Evolutionary conservation across 805 yeast genomes (phyloP).

Genomic region (Teunomyces tritomae): DNA sequence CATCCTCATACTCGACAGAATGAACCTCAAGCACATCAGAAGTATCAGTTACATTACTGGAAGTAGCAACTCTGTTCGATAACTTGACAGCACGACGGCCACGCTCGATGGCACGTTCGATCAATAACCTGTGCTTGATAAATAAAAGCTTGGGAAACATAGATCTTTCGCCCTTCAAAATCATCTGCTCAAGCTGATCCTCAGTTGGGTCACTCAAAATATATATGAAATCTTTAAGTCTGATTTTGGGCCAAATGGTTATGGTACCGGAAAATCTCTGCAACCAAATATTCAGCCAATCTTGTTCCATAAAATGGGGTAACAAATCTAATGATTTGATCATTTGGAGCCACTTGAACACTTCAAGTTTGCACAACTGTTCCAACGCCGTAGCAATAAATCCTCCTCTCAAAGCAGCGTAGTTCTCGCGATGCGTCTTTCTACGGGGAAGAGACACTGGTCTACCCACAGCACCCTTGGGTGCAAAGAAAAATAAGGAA

Average conservation of each 20-base stretch:
- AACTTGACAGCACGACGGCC: slow-evolving; percentile 39
- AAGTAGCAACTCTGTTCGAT: slow-evolving; percentile 9
- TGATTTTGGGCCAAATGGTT: slow-evolving; percentile 72
- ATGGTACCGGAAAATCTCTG: slow-evolving; percentile 74
- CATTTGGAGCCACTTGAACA: slow-evolving; percentile 72
- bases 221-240: slow-evolving; percentile 56
- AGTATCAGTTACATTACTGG: slow-evolving; percentile 1
- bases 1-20: slow-evolving; percentile 11
- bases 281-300: slow-evolving; percentile 76
- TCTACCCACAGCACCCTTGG: slow-evolving; percentile 76
- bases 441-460: slow-evolving; percentile 62
- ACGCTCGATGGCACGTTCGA: slow-evolving; percentile 62
- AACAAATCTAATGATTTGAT: slow-evolving; percentile 62
- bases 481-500: slow-evolving; percentile 70
- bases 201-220: slow-evolving; percentile 69
- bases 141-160: slow-evolving; percentile 67
- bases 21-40: slow-evolving; percentile 7
- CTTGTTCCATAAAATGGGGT: slow-evolving; percentile 69
- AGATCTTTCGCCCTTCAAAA: slow-evolving; percentile 60
- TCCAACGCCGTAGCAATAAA: slow-evolving; percentile 71
- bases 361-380: slow-evolving; percentile 67
- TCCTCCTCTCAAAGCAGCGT: slow-evolving; percentile 64
- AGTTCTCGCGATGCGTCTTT: slow-evolving; percentile 29
- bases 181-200: slow-evolving; percentile 52
- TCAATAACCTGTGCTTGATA: slow-evolving; percentile 58